Evolutionary conservation across 306 rosid genomes (phyloP), one percentile per base, ranked within the genome.

Genomic region (Vigna radiata): DNA sequence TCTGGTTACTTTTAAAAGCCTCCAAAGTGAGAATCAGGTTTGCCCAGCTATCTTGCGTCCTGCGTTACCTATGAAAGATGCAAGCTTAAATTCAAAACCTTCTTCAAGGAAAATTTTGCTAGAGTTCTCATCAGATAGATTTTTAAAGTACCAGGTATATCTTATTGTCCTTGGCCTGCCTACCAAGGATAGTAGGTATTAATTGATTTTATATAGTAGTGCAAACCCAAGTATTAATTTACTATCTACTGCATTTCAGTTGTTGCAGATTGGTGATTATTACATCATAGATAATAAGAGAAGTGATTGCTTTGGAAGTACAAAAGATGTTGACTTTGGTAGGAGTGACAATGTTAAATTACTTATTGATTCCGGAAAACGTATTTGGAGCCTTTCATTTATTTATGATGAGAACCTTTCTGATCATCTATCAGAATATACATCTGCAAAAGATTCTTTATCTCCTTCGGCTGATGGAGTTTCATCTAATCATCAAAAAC

Each of bases 251-350:
- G 49, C 60, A 80, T 84, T 82, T 85, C 93, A 90, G 98, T 73
- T 83, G 60, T 74, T 95, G 90, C 95, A 87, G 87, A 92, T 95
- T 79, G 97, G 96, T 74, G 81, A 81, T 77, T 85, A 88, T 86
- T 95, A 92, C 86, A 79, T 90, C 56, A 62, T 84, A 81, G 85
- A 87, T 81, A 86, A 85, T 82, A 49, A 78, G 52, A 60, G 48
- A 62, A 83, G 87, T 69, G 87, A 82, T 54, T 77, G 83, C 72
- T 83, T 89, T 63, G 85, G 89, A 84, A 72, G 72, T 52, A 21
- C 70, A 7, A 77, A 78, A 79, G 79, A 75, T 73, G 82, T 85
- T 75, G 65, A 31, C 52, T 66, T 48, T 71, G 62, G 62, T 60
- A 68, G 75, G 19, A 50, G 78, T 81, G 59, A n/a, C 13, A 52